Conservation (phyloP, 441 rosid genomes). For the Dalechampia spathulata region DNA sequence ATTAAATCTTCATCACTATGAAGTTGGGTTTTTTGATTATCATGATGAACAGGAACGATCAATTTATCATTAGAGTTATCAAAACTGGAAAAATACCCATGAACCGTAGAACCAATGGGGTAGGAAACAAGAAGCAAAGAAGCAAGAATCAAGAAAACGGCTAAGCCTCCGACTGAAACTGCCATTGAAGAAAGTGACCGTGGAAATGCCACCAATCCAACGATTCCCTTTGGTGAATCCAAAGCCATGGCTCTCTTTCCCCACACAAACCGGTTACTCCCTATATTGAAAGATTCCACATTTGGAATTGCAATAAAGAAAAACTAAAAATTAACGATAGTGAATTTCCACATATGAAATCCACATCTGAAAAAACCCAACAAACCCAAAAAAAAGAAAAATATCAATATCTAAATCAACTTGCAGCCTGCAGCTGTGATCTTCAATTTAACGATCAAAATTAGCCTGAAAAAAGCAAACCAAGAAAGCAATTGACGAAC, state of each 20-base stretch:
- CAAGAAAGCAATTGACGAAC: background rate
- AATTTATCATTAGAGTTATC: conserved; percentile 27
- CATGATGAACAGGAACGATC: conserved; percentile 19
- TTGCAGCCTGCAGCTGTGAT: background rate
- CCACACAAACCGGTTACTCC: background rate
- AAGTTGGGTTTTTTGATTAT: conserved; percentile 12
- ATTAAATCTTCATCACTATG: conserved; percentile 13
- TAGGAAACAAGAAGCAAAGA: conserved; percentile 55
- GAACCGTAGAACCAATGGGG: conserved; percentile 50
- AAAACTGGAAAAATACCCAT: conserved; percentile 50
- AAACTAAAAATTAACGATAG: background rate
- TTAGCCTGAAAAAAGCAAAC: background rate
- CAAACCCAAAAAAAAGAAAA: conserved; percentile 8
- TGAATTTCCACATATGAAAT: background rate
- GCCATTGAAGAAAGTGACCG: conserved; percentile 55
- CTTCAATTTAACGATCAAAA: conserved; percentile 3
- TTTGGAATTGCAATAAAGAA: background rate
- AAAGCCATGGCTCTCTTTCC: conserved; percentile 37
- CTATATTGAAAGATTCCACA: background rate
- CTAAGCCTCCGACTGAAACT: conserved; percentile 48
- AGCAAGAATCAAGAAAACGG: conserved; percentile 57
- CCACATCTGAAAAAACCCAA: conserved; percentile 9
- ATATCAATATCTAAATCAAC: background rate
- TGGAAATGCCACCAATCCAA: conserved; percentile 37
- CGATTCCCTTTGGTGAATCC: conserved; percentile 45